phyloP scores from a whole-genome alignment of 495 filamentous ascomycete genomes.

The Apodospora peruviana region DNA sequence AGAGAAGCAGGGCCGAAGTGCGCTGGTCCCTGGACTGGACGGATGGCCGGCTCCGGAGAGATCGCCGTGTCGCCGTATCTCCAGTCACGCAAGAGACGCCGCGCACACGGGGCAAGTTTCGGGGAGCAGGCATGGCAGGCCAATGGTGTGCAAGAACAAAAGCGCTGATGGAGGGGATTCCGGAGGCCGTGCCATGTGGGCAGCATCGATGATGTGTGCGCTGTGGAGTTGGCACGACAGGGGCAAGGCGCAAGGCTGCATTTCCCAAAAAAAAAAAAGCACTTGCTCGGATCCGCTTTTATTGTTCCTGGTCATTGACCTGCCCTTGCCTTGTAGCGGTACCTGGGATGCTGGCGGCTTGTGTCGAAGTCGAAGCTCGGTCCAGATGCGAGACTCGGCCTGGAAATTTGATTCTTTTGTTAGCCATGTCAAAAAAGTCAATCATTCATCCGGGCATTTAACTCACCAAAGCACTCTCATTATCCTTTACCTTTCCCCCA shows the following conservation, averaged over 20 bases:
- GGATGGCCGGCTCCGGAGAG: slow-evolving; percentile 7
- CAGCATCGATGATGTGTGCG: slow-evolving; percentile 7
- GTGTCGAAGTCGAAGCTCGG: too few species aligned
- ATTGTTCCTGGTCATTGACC: neutral
- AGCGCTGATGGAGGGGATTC: neutral
- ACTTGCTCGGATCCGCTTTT: slow-evolving; percentile 9
- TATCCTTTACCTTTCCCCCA: too few species aligned
- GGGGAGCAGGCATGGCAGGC: neutral
- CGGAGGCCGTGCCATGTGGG: slow-evolving; percentile 8
- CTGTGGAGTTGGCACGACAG: slow-evolving; percentile 9
- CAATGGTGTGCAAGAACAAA: slow-evolving; percentile 3
- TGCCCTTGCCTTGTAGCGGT: slow-evolving; percentile 7
- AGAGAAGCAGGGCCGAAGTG: too few species aligned
- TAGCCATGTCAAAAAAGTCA: too few species aligned
- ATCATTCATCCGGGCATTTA: too few species aligned
- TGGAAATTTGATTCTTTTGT: too few species aligned
- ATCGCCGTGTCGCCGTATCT: neutral
- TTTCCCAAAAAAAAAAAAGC: slow-evolving; percentile 5
- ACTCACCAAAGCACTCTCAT: too few species aligned
- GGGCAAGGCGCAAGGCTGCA: slow-evolving; percentile 12
- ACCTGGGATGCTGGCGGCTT: neutral
- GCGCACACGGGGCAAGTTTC: neutral
- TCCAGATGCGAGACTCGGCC: too few species aligned
- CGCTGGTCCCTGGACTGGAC: too few species aligned
- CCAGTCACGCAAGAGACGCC: neutral